These are phyloP conservation scores for Whalleya microplaca DNA, from an alignment of 2,329 filamentous ascomycete species.

Conservation along the genomic window DNA sequence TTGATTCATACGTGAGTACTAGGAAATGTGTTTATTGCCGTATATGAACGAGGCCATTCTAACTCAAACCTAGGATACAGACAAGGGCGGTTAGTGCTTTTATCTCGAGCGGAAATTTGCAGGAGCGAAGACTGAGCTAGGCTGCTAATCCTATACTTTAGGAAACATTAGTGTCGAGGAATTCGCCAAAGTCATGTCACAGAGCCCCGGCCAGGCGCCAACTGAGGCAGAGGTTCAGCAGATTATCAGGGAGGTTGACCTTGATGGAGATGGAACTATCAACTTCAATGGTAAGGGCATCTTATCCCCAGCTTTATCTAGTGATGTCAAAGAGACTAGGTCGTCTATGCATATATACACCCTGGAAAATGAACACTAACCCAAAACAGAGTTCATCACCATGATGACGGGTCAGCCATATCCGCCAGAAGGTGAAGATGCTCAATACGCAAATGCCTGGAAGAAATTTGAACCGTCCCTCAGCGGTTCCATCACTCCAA, in stretches of 20 bases:
- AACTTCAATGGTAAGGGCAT: slow-evolving; percentile 41
- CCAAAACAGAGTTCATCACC: slow-evolving; percentile 42
- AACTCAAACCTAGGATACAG: slow-evolving; percentile 23
- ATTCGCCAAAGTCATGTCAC: slow-evolving; percentile 43
- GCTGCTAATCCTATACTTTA: slow-evolving; percentile 8
- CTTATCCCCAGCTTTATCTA: background rate
- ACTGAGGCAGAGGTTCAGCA: slow-evolving; percentile 41
- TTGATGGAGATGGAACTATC: slow-evolving; percentile 44
- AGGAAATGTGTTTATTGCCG: too few relatives aligned
- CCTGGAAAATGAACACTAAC: slow-evolving; percentile 4
- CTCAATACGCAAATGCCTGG: slow-evolving; percentile 40
- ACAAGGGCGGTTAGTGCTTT: slow-evolving; percentile 33
- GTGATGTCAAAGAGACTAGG: background rate
- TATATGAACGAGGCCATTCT: background rate
- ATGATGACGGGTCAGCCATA: slow-evolving; percentile 46
- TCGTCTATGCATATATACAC: background rate
- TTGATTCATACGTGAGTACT: slow-evolving; percentile 35
- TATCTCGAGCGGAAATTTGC: too few relatives aligned
- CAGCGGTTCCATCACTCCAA: slow-evolving; percentile 39
- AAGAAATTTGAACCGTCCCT: slow-evolving; percentile 39
- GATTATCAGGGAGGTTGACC: slow-evolving; percentile 44
- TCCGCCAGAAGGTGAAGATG: slow-evolving; percentile 33
- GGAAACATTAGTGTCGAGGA: slow-evolving; percentile 44
- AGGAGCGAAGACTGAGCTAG: slow-evolving; percentile 3
- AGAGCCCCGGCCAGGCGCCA: slow-evolving; percentile 35